These are phyloP conservation scores for Venturia pyrina DNA, from an alignment of 2,329 filamentous ascomycete genomes.

Conservation along the genomic window DNA sequence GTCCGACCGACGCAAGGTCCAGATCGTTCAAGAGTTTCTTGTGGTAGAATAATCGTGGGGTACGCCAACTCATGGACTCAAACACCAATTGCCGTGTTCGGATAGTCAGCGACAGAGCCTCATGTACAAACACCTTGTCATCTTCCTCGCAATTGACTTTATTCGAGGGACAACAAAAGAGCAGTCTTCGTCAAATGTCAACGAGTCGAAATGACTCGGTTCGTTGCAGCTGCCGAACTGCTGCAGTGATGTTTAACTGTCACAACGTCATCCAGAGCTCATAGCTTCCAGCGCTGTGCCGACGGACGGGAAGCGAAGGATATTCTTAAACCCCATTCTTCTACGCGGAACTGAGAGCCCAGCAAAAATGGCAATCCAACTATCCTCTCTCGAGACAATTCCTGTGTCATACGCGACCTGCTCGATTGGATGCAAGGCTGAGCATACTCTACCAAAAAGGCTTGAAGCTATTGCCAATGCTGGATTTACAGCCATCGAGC, in stretches of 20 bases:
- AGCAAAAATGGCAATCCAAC: conserved; percentile 26
- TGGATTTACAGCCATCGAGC: conserved; percentile 60
- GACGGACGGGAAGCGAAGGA: background rate
- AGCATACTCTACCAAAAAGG: conserved; percentile 48
- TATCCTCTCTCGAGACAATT: conserved; percentile 28
- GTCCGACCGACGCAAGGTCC: too few species aligned
- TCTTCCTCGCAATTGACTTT: too few species aligned
- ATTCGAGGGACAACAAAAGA: too few species aligned
- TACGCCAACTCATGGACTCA: too few species aligned
- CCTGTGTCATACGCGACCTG: conserved; percentile 47
- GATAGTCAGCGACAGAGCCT: too few species aligned
- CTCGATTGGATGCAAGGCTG: conserved; percentile 40
- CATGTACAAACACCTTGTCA: too few species aligned
- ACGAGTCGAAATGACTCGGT: too few species aligned
- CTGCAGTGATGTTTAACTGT: background rate
- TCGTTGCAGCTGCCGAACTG: too few species aligned
- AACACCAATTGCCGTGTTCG: too few species aligned
- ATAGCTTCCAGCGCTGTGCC: background rate
- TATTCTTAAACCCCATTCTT: background rate
- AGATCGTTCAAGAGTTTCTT: too few species aligned
- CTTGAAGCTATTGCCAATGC: conserved; percentile 52
- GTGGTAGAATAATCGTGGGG: too few species aligned
- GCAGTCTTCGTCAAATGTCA: too few species aligned
- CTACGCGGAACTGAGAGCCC: background rate
- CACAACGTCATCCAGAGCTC: conserved; percentile 7